phyloP scores from a whole-genome alignment of 345 rosid species.

The Eucalyptus cloeziana region DNA sequence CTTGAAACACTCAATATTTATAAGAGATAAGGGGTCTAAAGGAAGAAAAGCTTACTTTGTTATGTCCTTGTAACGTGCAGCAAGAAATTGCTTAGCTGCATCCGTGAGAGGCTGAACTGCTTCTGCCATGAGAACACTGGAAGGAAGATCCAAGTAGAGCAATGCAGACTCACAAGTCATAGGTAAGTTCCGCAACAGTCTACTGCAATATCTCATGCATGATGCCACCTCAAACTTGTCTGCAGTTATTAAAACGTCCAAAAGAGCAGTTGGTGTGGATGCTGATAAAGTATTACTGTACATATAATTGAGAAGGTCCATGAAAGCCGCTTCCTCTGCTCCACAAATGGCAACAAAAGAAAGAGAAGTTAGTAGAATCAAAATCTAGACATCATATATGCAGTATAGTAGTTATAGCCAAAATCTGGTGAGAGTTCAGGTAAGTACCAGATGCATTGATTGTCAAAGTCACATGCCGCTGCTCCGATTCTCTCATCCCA shows the following conservation, averaged over 20 bases:
- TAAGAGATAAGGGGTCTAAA: neutral
- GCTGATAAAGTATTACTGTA: constrained; percentile 39
- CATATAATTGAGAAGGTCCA: constrained; percentile 77
- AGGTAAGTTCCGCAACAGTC: constrained; percentile 39
- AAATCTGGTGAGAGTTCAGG: neutral
- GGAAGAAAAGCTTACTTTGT: constrained; percentile 24
- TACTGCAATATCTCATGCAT: constrained; percentile 75
- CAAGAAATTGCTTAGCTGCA: constrained; percentile 63
- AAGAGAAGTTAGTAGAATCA: neutral
- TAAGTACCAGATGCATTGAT: constrained; percentile 65
- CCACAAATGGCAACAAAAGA: neutral
- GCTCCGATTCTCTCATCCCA: constrained; percentile 70
- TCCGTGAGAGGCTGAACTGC: constrained; percentile 68
- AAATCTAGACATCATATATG: neutral
- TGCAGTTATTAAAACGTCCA: constrained; percentile 71
- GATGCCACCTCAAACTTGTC: constrained; percentile 83
- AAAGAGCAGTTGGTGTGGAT: constrained; percentile 32
- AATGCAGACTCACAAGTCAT: constrained; percentile 77
- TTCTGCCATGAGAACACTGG: constrained; percentile 48
- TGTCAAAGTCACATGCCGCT: constrained; percentile 48
- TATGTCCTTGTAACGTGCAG: constrained; percentile 46
- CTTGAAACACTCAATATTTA: neutral
- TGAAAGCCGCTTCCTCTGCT: constrained; percentile 73
- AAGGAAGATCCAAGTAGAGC: constrained; percentile 74
- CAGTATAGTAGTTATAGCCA: neutral